These are phyloP conservation scores for Penicillium polonicum DNA, from an alignment of 2,329 filamentous ascomycete species.

Conservation along the genomic window DNA sequence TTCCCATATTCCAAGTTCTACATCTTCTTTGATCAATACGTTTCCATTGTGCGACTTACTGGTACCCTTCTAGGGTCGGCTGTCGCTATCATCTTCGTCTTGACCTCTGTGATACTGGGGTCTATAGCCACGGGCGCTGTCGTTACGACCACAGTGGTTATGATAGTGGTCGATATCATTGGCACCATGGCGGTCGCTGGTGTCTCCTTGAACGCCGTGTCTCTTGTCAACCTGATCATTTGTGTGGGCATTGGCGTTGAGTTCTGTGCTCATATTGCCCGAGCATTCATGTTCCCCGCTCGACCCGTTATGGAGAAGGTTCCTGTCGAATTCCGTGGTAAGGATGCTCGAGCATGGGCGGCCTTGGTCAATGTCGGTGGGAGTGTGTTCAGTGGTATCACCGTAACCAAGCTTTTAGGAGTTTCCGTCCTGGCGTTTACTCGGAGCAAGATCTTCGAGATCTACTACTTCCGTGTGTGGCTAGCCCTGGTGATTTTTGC, in stretches of 20 bases:
- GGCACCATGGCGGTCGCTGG: constrained; percentile 87
- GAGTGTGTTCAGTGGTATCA: constrained; percentile 94
- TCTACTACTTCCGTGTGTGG: constrained; percentile 99
- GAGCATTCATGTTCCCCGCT: constrained; percentile 93
- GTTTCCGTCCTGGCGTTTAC: constrained; percentile 93
- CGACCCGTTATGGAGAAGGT: constrained; percentile 77
- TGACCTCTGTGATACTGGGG: constrained; percentile 78
- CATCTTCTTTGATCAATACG: constrained; percentile 98
- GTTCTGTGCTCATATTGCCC: constrained; percentile 94
- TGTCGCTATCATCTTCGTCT: constrained; percentile 77
- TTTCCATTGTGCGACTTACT: constrained; percentile 77
- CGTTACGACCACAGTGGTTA: constrained; percentile 81
- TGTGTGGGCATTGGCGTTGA: constrained; percentile 96
- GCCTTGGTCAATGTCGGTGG: constrained; percentile 92
- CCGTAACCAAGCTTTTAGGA: constrained; percentile 88
- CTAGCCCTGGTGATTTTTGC: constrained; percentile 86
- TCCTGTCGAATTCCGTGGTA: constrained; percentile 73
- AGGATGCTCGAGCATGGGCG: constrained; percentile 85
- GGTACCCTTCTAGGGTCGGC: constrained; percentile 77
- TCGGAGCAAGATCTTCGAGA: constrained; percentile 96
- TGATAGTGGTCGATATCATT: constrained; percentile 92
- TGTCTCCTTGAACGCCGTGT: constrained; percentile 92
- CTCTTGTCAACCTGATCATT: constrained; percentile 93
- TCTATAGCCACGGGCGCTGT: constrained; percentile 78
- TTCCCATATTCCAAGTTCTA: constrained; percentile 98